Evolutionary conservation across 305 asterid species (phyloP).

Genomic region (Fraxinus dipetala): DNA sequence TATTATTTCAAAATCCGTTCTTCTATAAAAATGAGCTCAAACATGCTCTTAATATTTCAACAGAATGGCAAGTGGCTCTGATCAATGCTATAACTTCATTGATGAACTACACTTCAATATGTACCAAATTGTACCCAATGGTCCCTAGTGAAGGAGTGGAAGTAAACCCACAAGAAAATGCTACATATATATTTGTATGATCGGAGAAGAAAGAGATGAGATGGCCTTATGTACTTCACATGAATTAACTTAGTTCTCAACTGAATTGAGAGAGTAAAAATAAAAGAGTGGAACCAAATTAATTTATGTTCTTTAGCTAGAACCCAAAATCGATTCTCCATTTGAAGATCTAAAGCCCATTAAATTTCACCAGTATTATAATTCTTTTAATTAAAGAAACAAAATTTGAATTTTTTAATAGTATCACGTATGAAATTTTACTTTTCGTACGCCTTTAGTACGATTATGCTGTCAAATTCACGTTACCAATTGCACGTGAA

Average conservation of each 20-base stretch:
- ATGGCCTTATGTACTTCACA: too few relatives aligned
- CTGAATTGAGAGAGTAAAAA: too few relatives aligned
- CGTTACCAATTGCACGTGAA: neutral
- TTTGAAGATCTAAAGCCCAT: too few relatives aligned
- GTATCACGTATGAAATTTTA: neutral
- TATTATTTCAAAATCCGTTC: too few relatives aligned
- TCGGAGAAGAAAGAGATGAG: neutral
- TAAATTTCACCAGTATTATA: neutral
- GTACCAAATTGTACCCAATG: neutral
- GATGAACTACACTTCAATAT: neutral
- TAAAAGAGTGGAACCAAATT: too few relatives aligned
- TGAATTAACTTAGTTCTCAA: too few relatives aligned
- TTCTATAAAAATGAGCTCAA: too few relatives aligned
- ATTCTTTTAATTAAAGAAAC: neutral
- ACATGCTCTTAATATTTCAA: neutral
- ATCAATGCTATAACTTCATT: constrained; percentile 7
- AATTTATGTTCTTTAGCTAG: too few relatives aligned
- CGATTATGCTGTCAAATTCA: neutral
- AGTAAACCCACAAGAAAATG: neutral
- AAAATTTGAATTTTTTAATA: too few relatives aligned
- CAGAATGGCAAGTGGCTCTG: constrained; percentile 17
- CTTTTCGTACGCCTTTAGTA: neutral
- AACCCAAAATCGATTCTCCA: too few relatives aligned
- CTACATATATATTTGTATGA: neutral
- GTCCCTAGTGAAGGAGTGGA: constrained; percentile 7